These are phyloP conservation scores for Austroboletus rostrupii DNA, from an alignment of 1,284 basidiomycete species.

Conservation along the genomic window DNA sequence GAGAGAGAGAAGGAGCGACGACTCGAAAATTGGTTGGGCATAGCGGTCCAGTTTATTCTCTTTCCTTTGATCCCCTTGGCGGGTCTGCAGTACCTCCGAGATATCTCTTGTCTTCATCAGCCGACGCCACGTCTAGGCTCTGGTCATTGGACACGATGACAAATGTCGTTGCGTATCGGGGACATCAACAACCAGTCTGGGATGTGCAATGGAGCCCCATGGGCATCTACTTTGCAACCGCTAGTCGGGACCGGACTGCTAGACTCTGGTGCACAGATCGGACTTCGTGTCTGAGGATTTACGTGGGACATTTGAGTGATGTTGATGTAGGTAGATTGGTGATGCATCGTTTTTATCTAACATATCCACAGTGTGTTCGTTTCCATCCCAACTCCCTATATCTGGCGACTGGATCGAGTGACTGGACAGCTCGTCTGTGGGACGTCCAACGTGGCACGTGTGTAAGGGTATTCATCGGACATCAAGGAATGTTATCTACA, in stretches of 20 bases:
- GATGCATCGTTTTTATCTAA: constrained; percentile 7
- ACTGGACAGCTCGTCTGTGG: constrained; percentile 95
- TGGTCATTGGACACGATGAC: constrained; percentile 97
- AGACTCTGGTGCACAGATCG: constrained; percentile 96
- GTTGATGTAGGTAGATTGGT: constrained; percentile 75
- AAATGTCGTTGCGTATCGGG: constrained; percentile 91
- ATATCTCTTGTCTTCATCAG: constrained; percentile 89
- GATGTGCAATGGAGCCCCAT: constrained; percentile 98
- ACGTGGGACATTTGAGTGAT: constrained; percentile 94
- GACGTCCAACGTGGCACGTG: constrained; percentile 96
- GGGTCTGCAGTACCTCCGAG: constrained; percentile 85
- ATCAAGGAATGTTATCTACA: constrained; percentile 86
- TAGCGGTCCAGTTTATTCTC: constrained; percentile 92
- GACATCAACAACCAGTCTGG: constrained; percentile 98
- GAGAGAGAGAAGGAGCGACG: constrained; percentile 75
- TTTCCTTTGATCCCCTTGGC: constrained; percentile 88
- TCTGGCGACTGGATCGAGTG: constrained; percentile 94
- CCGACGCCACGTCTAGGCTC: constrained; percentile 86
- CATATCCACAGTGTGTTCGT: constrained; percentile 69
- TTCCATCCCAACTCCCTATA: constrained; percentile 99
- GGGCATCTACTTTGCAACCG: constrained; percentile 98
- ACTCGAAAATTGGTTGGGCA: constrained; percentile 95
- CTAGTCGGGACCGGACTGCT: constrained; percentile 90
- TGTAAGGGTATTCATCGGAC: constrained; percentile 93
- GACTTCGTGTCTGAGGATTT: constrained; percentile 83